Evolutionary conservation across 768 basidiomycete genomes (phyloP).

Genomic region (Russula compacta): DNA sequence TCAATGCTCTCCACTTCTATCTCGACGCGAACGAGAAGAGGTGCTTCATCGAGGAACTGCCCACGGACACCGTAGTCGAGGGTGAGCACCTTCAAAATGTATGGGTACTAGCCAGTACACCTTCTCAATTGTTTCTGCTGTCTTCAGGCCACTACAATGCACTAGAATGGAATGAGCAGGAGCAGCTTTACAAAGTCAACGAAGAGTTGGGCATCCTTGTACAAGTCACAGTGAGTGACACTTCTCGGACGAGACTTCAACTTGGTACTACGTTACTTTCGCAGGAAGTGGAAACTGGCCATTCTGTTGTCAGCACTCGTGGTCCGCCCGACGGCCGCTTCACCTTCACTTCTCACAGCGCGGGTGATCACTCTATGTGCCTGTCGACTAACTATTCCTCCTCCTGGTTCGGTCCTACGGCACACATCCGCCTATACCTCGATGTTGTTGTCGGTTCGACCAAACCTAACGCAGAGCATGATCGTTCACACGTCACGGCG

Average conservation of each 20-base stretch:
- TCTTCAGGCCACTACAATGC: slow-evolving; percentile 81
- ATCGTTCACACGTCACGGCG: slow-evolving; percentile 76
- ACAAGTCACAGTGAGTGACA: slow-evolving; percentile 68
- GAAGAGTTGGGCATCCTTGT: slow-evolving; percentile 81
- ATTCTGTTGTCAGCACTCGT: slow-evolving; percentile 79
- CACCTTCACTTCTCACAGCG: slow-evolving; percentile 95
- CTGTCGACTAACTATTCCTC: slow-evolving; percentile 78
- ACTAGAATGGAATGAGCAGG: slow-evolving; percentile 77
- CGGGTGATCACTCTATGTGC: slow-evolving; percentile 96
- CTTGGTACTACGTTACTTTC: background rate
- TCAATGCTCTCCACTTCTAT: slow-evolving; percentile 89
- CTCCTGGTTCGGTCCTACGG: slow-evolving; percentile 66
- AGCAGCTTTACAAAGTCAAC: slow-evolving; percentile 60
- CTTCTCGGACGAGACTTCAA: background rate
- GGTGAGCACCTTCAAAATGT: slow-evolving; percentile 37
- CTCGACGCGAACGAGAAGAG: slow-evolving; percentile 88
- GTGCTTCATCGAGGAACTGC: slow-evolving; percentile 95
- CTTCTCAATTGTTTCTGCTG: background rate
- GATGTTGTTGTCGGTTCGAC: slow-evolving; percentile 88
- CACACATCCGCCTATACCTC: slow-evolving; percentile 90
- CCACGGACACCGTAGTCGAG: slow-evolving; percentile 91
- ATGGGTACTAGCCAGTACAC: background rate
- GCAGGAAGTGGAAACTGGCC: slow-evolving; percentile 80
- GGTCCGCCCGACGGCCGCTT: slow-evolving; percentile 88
- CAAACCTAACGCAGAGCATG: slow-evolving; percentile 79